phyloP scores from a whole-genome alignment of 305 asterid genomes.

The Fraxinus sp. region DNA sequence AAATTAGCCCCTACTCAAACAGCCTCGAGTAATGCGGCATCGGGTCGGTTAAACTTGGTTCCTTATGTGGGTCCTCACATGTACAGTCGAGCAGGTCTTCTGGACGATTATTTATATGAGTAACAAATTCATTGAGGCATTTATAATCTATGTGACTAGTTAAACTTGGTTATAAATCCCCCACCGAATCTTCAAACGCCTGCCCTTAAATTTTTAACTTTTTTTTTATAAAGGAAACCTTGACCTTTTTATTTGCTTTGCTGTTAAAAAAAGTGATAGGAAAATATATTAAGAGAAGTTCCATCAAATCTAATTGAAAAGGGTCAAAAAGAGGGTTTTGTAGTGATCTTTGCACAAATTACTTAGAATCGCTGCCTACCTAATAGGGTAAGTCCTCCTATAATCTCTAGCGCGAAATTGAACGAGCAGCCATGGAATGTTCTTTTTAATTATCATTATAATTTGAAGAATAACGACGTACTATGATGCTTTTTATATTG shows the following conservation, averaged over 20 bases:
- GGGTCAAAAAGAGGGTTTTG: not conserved
- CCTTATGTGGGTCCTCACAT: too few relatives aligned
- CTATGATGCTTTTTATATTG: not conserved
- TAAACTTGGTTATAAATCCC: not conserved
- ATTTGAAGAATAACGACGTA: not conserved
- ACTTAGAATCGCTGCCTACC: slow-evolving; percentile 25
- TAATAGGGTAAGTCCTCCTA: not conserved
- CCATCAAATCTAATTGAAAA: slow-evolving; percentile 14
- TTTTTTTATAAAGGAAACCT: not conserved
- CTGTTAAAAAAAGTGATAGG: not conserved
- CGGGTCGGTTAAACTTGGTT: too few relatives aligned
- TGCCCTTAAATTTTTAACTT: not conserved
- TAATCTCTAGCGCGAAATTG: slow-evolving; percentile 8
- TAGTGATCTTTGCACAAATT: slow-evolving; percentile 1
- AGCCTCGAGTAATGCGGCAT: too few relatives aligned
- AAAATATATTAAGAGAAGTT: not conserved
- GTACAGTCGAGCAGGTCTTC: too few relatives aligned
- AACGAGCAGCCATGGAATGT: slow-evolving; percentile 16
- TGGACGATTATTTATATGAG: too few relatives aligned
- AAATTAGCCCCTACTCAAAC: too few relatives aligned
- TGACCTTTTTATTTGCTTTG: not conserved
- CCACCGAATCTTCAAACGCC: not conserved
- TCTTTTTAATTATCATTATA: not conserved
- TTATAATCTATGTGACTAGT: not conserved
- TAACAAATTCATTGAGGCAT: not conserved